These are phyloP conservation scores for Rutstroemia sp. DNA, from an alignment of 2,329 filamentous ascomycete genomes.

Conservation along the genomic window DNA sequence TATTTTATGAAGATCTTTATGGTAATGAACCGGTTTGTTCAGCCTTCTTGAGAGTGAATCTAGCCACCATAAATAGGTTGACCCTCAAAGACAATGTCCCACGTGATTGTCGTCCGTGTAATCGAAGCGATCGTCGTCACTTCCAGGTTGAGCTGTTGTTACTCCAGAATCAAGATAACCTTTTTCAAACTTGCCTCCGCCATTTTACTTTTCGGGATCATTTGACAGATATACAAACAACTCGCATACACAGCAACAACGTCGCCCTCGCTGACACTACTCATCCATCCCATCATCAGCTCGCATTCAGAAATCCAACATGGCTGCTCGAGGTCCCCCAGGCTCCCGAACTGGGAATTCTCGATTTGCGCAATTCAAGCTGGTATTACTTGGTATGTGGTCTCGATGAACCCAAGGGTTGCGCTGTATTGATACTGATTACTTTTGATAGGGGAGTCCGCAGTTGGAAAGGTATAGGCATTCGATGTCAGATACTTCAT, in stretches of 20 bases:
- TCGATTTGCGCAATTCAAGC: constrained; percentile 98
- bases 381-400: constrained; percentile 82
- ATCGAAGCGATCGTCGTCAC: constrained; percentile 10
- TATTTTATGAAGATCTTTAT: not conserved
- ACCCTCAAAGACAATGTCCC: constrained; percentile 1
- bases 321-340: constrained; percentile 75
- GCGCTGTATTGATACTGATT: constrained; percentile 31
- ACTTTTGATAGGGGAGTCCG: constrained; percentile 72
- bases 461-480: constrained; percentile 82
- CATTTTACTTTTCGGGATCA: not conserved
- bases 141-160: constrained; percentile 6
- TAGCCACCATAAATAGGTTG: not conserved
- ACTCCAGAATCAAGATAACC: constrained; percentile 4
- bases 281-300: constrained; percentile 1
- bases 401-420: not conserved
- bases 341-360: constrained; percentile 60
- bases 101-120: constrained; percentile 3
- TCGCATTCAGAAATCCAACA: constrained; percentile 36
- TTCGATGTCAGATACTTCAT: not conserved
- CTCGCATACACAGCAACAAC: not conserved
- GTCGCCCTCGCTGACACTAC: not conserved
- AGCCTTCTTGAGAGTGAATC: not conserved
- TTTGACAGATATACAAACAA: not conserved
- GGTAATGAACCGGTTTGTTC: no score
- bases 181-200: not conserved